These are phyloP conservation scores for Striga asiatica DNA, from an alignment of 257 asterid genomes.

Conservation along the genomic window DNA sequence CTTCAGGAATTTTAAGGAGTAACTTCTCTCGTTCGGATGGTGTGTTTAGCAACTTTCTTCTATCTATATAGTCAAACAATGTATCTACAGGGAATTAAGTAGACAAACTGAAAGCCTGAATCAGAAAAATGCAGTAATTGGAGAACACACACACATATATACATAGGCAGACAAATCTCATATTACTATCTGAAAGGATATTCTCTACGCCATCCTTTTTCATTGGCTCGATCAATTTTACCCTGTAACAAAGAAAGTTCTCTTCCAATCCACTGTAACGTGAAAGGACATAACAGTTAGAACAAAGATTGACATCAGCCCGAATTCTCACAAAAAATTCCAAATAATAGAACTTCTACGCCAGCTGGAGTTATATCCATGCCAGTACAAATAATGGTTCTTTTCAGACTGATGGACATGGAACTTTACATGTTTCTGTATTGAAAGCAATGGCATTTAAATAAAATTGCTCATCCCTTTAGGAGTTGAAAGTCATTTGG, in stretches of 20 bases:
- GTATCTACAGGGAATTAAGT: conserved; percentile 46
- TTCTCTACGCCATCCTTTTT: conserved; percentile 87
- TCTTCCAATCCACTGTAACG: conserved; percentile 61
- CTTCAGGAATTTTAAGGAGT: conserved; percentile 45
- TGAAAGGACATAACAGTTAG: conserved; percentile 7
- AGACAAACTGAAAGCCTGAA: conserved; percentile 17
- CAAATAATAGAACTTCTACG: neutral
- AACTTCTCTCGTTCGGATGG: conserved; percentile 61
- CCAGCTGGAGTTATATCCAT: neutral
- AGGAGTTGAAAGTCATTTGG: neutral
- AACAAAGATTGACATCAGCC: neutral
- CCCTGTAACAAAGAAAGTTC: conserved; percentile 43
- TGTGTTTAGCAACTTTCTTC: conserved; percentile 54
- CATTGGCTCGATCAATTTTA: conserved; percentile 74
- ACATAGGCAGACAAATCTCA: neutral
- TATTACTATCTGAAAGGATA: conserved; percentile 81
- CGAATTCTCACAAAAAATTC: conserved; percentile 6
- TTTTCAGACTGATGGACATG: neutral
- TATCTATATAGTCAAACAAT: conserved; percentile 42
- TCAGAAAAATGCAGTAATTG: neutral
- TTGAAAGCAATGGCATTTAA: neutral
- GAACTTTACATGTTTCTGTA: neutral
- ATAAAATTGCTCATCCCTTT: neutral
- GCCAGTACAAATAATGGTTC: neutral
- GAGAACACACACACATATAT: neutral